Conservation (phyloP, 169 alveolate species). For the Eimeria necatrix region DNA sequence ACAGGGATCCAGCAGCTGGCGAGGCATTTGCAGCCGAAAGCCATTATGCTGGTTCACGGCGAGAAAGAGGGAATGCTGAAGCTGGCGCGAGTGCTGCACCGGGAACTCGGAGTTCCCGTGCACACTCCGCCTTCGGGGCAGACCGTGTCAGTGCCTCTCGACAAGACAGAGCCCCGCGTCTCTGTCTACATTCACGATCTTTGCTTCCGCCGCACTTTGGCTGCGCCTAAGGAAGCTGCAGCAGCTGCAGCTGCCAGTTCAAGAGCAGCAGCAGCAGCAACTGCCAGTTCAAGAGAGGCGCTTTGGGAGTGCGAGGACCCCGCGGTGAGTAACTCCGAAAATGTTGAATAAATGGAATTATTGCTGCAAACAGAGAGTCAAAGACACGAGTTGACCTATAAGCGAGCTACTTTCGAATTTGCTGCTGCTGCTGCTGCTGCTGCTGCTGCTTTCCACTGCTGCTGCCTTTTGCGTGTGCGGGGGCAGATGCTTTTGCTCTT, state of each 20-base stretch:
- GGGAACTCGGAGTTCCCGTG: constrained; percentile 73
- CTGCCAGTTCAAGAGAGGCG: neutral
- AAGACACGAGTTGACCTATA: too few species aligned
- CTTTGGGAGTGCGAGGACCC: constrained; percentile 52
- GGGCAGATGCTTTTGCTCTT: too few species aligned
- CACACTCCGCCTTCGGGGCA: constrained; percentile 77
- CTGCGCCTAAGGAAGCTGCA: neutral
- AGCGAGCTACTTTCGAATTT: too few species aligned
- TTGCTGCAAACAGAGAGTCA: too few species aligned
- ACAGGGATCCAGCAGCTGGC: constrained; percentile 96
- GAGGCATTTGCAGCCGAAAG: constrained; percentile 94
- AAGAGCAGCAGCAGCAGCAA: neutral
- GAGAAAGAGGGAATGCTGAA: constrained; percentile 97
- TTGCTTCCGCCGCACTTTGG: constrained; percentile 27
- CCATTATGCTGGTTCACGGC: constrained; percentile 98
- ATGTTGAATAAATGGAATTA: too few species aligned
- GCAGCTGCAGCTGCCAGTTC: neutral
- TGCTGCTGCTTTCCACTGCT: too few species aligned
- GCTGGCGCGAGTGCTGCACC: constrained; percentile 85
- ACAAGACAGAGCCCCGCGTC: neutral
- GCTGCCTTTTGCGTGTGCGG: too few species aligned
- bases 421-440: too few species aligned
- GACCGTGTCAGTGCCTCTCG: constrained; percentile 56
- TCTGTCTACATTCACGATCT: constrained; percentile 66
- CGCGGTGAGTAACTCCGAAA: constrained; percentile 7